Evolutionary conservation across 441 rosid genomes (phyloP).

Genomic region (Bocquillonia castaneifolia): DNA sequence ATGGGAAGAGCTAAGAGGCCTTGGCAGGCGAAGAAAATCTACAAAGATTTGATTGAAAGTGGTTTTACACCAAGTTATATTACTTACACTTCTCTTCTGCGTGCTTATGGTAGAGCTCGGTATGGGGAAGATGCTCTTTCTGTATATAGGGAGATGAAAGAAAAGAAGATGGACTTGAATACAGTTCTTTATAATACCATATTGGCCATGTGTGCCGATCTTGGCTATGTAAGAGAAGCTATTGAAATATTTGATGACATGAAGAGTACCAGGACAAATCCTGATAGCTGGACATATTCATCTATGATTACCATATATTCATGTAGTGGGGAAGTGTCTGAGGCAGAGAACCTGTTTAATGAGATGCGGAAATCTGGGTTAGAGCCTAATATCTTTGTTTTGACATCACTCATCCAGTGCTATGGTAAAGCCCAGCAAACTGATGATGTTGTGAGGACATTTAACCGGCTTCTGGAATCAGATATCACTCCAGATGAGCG

Average conservation of each 20-base stretch:
- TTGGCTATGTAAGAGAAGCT: slow-evolving; percentile 65
- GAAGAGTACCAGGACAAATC: slow-evolving; percentile 50
- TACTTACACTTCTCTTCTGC: slow-evolving; percentile 64
- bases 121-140: slow-evolving; percentile 71
- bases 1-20: slow-evolving; percentile 98
- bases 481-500: slow-evolving; percentile 70
- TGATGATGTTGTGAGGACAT: slow-evolving; percentile 68
- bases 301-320: slow-evolving; percentile 72
- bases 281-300: slow-evolving; percentile 91
- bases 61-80: slow-evolving; percentile 55
- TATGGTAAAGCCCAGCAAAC: slow-evolving; percentile 70
- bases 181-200: slow-evolving; percentile 69
- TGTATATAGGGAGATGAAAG: slow-evolving; percentile 78
- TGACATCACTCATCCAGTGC: slow-evolving; percentile 85
- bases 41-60: slow-evolving; percentile 52
- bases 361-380: slow-evolving; percentile 76
- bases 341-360: slow-evolving; percentile 66
- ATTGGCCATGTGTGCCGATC: slow-evolving; percentile 83
- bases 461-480: slow-evolving; percentile 45
- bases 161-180: slow-evolving; percentile 48
- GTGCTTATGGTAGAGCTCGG: slow-evolving; percentile 75
- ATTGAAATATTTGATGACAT: slow-evolving; percentile 60
- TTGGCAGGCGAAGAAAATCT: slow-evolving; percentile 71
- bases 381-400: slow-evolving; percentile 66
- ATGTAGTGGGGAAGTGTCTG: slow-evolving; percentile 63